These are phyloP conservation scores for Silene latifolia DNA, from an alignment of 148 eudicot species.

Conservation along the genomic window DNA sequence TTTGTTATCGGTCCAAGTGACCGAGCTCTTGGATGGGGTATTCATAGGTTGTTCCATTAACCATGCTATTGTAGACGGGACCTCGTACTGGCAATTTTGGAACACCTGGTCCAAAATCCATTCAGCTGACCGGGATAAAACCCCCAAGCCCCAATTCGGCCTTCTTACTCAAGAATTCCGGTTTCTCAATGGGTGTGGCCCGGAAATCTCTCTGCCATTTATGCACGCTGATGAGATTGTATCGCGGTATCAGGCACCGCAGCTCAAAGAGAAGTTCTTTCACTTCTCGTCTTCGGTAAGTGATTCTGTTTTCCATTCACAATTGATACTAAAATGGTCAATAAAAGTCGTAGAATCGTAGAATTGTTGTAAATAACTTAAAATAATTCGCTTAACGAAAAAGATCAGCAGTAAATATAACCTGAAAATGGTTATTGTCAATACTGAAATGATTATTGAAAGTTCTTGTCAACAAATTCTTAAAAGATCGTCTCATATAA, in stretches of 20 bases:
- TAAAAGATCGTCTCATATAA: too few species aligned
- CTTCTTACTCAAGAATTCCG: neutral
- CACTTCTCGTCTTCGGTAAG: neutral
- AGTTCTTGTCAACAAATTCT: too few species aligned
- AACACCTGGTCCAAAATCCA: slow-evolving; percentile 43
- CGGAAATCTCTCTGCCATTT: neutral
- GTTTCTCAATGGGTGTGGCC: neutral
- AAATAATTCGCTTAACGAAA: too few species aligned
- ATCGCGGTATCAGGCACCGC: neutral
- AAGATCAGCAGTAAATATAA: too few species aligned
- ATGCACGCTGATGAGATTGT: neutral
- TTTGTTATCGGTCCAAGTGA: slow-evolving; percentile 47
- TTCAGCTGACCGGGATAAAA: slow-evolving; percentile 2
- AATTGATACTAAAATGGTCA: too few species aligned
- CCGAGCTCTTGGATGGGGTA: slow-evolving; percentile 31
- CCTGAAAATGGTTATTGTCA: too few species aligned
- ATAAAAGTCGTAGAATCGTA: too few species aligned
- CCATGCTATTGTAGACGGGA: slow-evolving; percentile 52
- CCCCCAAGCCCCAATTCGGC: neutral
- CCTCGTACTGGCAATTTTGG: slow-evolving; percentile 60
- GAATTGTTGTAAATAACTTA: too few species aligned
- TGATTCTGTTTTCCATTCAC: neutral
- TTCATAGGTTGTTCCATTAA: slow-evolving; percentile 52
- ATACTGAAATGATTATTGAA: too few species aligned
- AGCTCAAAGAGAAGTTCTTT: too few species aligned